Evolutionary conservation across 768 basidiomycete genomes (phyloP), one percentile per base, ranked within the genome.

Genomic region (Serendipita sp.): DNA sequence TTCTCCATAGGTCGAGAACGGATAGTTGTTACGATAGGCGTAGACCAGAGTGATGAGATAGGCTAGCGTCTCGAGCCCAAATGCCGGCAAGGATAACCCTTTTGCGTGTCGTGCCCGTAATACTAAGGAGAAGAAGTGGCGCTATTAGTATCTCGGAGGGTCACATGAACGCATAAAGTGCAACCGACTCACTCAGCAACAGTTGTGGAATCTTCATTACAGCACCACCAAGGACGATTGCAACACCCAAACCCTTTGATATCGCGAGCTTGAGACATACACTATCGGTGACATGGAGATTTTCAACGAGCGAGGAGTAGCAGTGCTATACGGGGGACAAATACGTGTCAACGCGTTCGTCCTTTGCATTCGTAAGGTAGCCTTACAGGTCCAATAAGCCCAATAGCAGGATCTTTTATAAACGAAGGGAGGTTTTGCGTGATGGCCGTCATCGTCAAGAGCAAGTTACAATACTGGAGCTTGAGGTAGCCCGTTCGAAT

Each of bases 1-100:
- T 74, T 99, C 96, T 70, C 96, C 96, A 66, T 97, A 99, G 0
- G 96, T 97, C 18, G 90, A 91, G 78, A 97, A 96, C 0, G 96
- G 92, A 74, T 94, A 97, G 27, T 77, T 73, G 70, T 91, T 87
- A 27, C 91, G 80, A 69, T 82, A 83, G 1, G 93, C 87, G 75
- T 98, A 99, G 10, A 84, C 83, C 31, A 93, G 81, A 0, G 85
- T 92, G 69, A 99, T 93, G 31, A 86, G 87, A 69, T 96, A 96
- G 0, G 90, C 81, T 33, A 89, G 77, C 0, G 95, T 97, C 72
- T 98, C 95, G 23, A 99, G 85, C 60, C 88, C 74, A 73, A 92
- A 97, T 3, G 91, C 87, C 1, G 87, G 78, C 1, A 97, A 75
- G 0, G 90, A 93, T 23, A 99, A 80, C 6, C 96, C 96, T 13